Evolutionary conservation across 2,329 filamentous ascomycete species (phyloP), one percentile per base, ranked within the genome.

Genomic region (Tolypocladium capitatum): DNA sequence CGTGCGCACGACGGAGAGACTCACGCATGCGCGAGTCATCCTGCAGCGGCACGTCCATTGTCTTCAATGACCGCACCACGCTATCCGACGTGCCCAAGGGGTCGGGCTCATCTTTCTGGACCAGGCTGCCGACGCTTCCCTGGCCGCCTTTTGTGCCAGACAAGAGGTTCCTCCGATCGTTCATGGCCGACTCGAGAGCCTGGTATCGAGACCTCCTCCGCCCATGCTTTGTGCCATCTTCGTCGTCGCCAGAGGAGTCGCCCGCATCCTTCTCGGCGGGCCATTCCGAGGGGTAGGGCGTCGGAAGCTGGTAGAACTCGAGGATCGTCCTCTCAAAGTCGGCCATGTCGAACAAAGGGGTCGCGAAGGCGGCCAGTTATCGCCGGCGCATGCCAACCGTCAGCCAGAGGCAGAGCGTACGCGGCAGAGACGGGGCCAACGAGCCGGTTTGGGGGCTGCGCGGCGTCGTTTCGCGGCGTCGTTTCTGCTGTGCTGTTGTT

Each of bases 31-130:
- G 80, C 47, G 78, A 68, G 60, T 97, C 89, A 57, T 96, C 88
- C 60, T 96, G 87, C 14, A 96, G 75, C 0, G 84, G 81, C 38
- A 96, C 65, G 2, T 89, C 89, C 52, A 84, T 72, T 54, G 83
- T 77, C 60, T 84, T 83, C 58, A 98, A 68, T 34, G 87, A 80
- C 56, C 83, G 76, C 46, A 96, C 81, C 8, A 98, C 90, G 60
- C 88, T 96, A 48, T 91, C 84, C 1, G 84, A 82, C 46, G 81
- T 81, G n/a, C 92, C 92, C 46, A 98, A 67, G 5, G 92, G 89
- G 67, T 98, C 92, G 2, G 87, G 79, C 64, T 98, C 94, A 62
- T 98, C 92, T 61, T 85, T 85, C 60, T 92, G 86, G 30, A 94
- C 86, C 51, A 91, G 68, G 56, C 82, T 92, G 53, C 86, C 84